Evolutionary conservation across 1,284 basidiomycete genomes (phyloP), one percentile per base, ranked within the genome.

Genomic region (Athelia psychrophila): DNA sequence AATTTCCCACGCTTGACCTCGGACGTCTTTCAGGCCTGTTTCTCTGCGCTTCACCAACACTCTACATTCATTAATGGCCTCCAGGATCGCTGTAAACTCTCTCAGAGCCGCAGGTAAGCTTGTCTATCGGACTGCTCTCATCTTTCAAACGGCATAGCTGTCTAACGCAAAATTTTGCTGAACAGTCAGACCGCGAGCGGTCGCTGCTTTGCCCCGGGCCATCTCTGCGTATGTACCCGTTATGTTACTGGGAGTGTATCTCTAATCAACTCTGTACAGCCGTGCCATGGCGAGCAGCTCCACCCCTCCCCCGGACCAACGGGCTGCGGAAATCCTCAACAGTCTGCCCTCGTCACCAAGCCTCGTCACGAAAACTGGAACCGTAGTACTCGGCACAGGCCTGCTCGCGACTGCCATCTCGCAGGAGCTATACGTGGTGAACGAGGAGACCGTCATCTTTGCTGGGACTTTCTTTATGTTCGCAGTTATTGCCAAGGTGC

Each of bases 351-450:
- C 93, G 50, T 91, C 91, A 59, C 91, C 91, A 36, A 81, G 77
- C 63, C 81, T 98, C 71, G 81, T 96, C 77, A 93, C 94, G 70
- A 98, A 98, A 80, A 96, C 92, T 49, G 93, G 94, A 58, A 86
- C 91, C 57, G 88, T 95, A 65, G 80, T 97, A 65, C 85, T 98
- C 56, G 93, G 94, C 64, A 92, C 93, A 36, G 95, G 93, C 67
- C 78, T 94, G 56, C 78, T 89, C 55, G 96, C 95, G 24, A 85
- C 94, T 19, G 95, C 95, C 67, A 95, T 98, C 75, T 97, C 94
- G 36, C 91, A 95, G 71, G 96, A 99, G 77, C 85, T 98, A 53
- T 98, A 98, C 71, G 96, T 99, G 55, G 84, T 96, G 66, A 98
- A 98, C 73, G 95, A 98, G 75, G 95, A 97, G 79, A 87, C 90